Conservation (phyloP, 2,329 filamentous ascomycete species). For the Pseudovirgaria hyperparasitica region DNA sequence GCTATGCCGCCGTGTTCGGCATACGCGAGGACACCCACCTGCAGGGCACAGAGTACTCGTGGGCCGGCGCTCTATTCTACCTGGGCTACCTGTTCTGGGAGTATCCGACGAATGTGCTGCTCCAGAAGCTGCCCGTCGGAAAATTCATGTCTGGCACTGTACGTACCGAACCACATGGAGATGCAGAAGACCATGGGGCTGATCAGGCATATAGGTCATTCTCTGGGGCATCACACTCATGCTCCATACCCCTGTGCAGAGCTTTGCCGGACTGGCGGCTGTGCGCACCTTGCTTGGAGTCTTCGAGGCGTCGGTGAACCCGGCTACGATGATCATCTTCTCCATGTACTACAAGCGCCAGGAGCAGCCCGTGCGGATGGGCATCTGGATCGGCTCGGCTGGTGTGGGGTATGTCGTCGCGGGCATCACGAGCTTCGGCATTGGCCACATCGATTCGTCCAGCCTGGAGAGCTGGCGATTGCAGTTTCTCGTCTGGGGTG, state of each 20-base stretch:
- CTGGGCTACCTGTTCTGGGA: slow-evolving; percentile 36
- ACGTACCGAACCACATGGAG: too few relatives aligned
- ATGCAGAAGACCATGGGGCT: too few relatives aligned
- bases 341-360: slow-evolving; percentile 28
- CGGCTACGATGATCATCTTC: slow-evolving; percentile 44
- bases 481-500: slow-evolving; percentile 25
- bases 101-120: slow-evolving; percentile 35
- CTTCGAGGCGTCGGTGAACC: slow-evolving; percentile 43
- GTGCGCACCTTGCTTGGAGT: slow-evolving; percentile 42
- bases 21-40: slow-evolving; percentile 20
- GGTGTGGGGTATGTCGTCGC: slow-evolving; percentile 27
- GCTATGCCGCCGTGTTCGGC: slow-evolving; percentile 16
- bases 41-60: slow-evolving; percentile 30
- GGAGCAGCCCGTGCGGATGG: slow-evolving; percentile 19
- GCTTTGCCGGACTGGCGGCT: slow-evolving; percentile 35
- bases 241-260: too few relatives aligned
- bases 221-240: too few relatives aligned
- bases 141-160: slow-evolving; percentile 26
- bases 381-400: slow-evolving; percentile 21
- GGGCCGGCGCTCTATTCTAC: slow-evolving; percentile 31
- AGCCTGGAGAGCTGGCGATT: slow-evolving; percentile 23
- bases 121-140: slow-evolving; percentile 34
- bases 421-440: slow-evolving; percentile 16
- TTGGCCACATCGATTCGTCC: slow-evolving; percentile 14
- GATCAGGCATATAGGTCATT: too few relatives aligned